Conservation (phyloP, 805 yeast species). For the Pichia paraexigua region DNA sequence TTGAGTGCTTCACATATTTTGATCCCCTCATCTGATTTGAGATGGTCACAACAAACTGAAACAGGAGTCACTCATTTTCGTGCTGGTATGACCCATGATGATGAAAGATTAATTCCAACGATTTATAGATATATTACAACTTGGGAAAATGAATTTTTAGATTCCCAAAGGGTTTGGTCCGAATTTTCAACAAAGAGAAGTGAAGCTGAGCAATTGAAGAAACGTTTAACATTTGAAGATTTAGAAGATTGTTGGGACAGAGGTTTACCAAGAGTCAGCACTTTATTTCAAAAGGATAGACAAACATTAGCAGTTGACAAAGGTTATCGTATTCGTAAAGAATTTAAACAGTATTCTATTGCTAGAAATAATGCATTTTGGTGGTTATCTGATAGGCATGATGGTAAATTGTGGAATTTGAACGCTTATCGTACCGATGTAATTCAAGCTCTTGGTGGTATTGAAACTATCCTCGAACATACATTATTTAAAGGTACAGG, state of each 20-base stretch:
- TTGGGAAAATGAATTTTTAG: slow-evolving; percentile 94
- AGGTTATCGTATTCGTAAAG: slow-evolving; percentile 80
- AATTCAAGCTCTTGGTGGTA: slow-evolving; percentile 94
- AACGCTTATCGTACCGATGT: slow-evolving; percentile 92
- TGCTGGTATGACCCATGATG: slow-evolving; percentile 83
- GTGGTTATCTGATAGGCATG: slow-evolving; percentile 94
- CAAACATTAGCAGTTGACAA: slow-evolving; percentile 92
- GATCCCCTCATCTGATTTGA: slow-evolving; percentile 86
- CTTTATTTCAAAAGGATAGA: slow-evolving; percentile 89
- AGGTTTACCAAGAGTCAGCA: slow-evolving; percentile 93
- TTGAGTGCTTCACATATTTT: slow-evolving; percentile 91
- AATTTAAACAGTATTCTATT: slow-evolving; percentile 65
- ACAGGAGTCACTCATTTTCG: slow-evolving; percentile 92
- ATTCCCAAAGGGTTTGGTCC: slow-evolving; percentile 96
- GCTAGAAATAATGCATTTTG: slow-evolving; percentile 82
- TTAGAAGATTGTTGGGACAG: slow-evolving; percentile 93
- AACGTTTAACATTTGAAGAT: slow-evolving; percentile 86
- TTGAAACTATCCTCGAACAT: slow-evolving; percentile 91
- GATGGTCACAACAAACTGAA: slow-evolving; percentile 90
- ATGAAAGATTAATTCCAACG: slow-evolving; percentile 81
- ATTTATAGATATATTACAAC: slow-evolving; percentile 86
- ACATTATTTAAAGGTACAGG: slow-evolving; percentile 96
- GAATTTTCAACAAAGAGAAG: slow-evolving; percentile 87
- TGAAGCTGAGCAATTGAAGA: slow-evolving; percentile 78
- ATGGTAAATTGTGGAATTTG: slow-evolving; percentile 92